Evolutionary conservation across 2,329 filamentous ascomycete genomes (phyloP).

Genomic region (Myriosclerotinia curreyana): DNA sequence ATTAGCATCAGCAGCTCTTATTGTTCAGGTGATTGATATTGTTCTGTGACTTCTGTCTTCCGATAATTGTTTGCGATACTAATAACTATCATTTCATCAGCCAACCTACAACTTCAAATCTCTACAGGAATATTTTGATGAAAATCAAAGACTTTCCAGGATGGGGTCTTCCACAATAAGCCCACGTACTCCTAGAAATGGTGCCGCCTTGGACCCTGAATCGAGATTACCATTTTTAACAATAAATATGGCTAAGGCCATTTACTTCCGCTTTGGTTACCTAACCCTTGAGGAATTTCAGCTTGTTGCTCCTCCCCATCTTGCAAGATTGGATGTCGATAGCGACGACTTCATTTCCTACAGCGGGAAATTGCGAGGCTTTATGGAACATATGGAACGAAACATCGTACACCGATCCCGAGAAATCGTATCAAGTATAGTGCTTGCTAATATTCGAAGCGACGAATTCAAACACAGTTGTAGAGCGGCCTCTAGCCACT

Average conservation of each 20-base stretch:
- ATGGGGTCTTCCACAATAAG: background rate
- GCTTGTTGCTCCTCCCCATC: background rate
- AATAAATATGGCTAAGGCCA: background rate
- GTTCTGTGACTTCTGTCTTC: background rate
- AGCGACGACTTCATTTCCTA: background rate
- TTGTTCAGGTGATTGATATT: background rate
- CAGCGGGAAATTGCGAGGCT: background rate
- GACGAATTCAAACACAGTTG: conserved; percentile 5
- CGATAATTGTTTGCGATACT: background rate
- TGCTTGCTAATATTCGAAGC: background rate
- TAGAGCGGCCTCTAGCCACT: background rate
- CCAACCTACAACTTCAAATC: background rate
- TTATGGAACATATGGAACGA: fast-evolving
- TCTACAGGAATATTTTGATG: background rate
- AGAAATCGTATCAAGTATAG: background rate
- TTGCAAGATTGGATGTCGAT: background rate
- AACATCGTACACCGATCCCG: background rate
- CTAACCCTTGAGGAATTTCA: fast-evolving
- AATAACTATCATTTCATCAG: background rate
- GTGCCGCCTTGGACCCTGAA: background rate
- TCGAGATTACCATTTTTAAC: background rate
- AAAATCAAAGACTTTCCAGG: background rate
- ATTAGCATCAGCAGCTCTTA: background rate
- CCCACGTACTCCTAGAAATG: background rate
- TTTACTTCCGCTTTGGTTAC: background rate